phyloP scores from a whole-genome alignment of 495 filamentous ascomycete genomes.

The Wilcoxina mikolae region DNA sequence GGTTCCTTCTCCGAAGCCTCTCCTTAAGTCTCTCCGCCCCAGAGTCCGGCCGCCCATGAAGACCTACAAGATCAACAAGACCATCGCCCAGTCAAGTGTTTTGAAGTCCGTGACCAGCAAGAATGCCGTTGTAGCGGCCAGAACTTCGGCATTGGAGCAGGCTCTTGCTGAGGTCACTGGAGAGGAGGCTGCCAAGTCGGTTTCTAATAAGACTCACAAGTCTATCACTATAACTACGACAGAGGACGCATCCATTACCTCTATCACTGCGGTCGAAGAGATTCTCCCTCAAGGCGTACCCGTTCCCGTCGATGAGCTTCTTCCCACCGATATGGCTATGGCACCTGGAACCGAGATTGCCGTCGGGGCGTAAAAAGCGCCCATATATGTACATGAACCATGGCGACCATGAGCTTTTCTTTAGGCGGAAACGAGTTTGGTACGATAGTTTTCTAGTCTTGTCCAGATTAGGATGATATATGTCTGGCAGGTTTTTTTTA shows the following conservation, averaged over 20 bases:
- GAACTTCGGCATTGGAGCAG: neutral
- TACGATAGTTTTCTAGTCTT: neutral
- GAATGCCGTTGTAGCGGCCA: constrained; percentile 6
- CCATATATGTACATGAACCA: neutral
- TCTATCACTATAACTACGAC: neutral
- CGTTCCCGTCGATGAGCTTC: neutral
- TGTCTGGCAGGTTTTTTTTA: neutral
- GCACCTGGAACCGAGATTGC: no score
- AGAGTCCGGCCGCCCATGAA: constrained; percentile 19
- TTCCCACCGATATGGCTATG: neutral
- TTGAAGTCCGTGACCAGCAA: constrained; percentile 24
- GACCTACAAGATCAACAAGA: constrained; percentile 27
- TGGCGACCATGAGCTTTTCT: neutral
- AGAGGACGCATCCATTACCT: neutral
- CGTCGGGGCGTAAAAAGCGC: no score
- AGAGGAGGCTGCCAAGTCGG: neutral
- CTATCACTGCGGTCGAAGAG: neutral
- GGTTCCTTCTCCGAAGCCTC: neutral
- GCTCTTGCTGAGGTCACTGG: neutral
- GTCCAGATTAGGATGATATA: neutral
- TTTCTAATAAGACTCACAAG: neutral
- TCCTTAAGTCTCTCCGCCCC: constrained; percentile 8
- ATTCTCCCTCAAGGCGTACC: neutral
- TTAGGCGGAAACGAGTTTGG: neutral
- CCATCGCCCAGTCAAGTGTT: constrained; percentile 17